Base-by-base conservation (phyloP, 306 rosid genomes). In the Gynostemma pentaphyllum region DNA sequence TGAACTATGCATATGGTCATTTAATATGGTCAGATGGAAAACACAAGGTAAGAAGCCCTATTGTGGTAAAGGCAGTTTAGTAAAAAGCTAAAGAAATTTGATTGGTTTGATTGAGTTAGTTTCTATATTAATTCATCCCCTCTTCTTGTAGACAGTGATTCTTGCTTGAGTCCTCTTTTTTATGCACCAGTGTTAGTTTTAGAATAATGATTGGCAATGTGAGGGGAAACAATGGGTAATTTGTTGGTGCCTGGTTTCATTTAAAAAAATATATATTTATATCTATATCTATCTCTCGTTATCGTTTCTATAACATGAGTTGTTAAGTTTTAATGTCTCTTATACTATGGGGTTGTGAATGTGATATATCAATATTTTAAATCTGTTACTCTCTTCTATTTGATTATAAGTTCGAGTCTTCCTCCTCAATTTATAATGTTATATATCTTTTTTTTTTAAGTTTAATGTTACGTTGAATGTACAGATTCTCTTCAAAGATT, bases 21-120 rank as follows among this genome's bases (percentile, higher is more conserved):
- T 59, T 91, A 70, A 66, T 73, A 53, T 91, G 98, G 96, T 80
- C 92, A 61, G 98, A 91, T 74, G 82, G 89, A 3, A 80, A 70
- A 70, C 96, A 83, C 78, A 24, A 61, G 52, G 98, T 91, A 27
- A 69, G 66, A 72, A 88, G 95, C 72, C 92, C 96, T 21, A 82
- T 91, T 67, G 96, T 79, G 71, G 92, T 84, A 49, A 80, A 79
- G 66, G 80, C 74, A 7, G 52, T 68, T 21, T 78, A 83, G 72
- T 40, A 45, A 18, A 57, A 57, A 19, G 64, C 8, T 34, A 12
- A 50, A 23, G 34, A 50, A 11, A 4, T 57, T 50, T 3, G 18
- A 18, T 34, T 10, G 5, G 45, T 44, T 57, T 34, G 64, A 45
- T 57, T 19, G 46, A 7, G 5, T 4, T 11, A 36, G 64, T 19